Conservation (phyloP, 805 yeast genomes). For the Maudiozyma serrabonitensis region DNA sequence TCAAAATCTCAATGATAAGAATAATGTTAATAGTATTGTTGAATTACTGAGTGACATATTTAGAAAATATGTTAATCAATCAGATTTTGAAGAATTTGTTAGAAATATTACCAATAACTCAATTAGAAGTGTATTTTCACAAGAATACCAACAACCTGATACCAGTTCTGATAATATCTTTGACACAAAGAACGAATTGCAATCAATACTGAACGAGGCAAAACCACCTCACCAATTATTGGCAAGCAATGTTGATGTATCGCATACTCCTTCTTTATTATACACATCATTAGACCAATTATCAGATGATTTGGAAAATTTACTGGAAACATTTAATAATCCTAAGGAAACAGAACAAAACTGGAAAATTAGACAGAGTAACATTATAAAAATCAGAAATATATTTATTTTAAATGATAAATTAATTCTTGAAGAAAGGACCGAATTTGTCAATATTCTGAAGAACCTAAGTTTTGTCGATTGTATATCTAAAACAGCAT, state of each 20-base stretch:
- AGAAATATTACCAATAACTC: constrained; percentile 1
- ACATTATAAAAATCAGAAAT: constrained; percentile 46
- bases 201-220: constrained; percentile 10
- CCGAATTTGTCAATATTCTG: constrained; percentile 29
- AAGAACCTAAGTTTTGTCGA: constrained; percentile 39
- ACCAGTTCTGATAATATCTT: constrained; percentile 3
- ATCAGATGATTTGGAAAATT: constrained; percentile 18
- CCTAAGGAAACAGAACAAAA: constrained; percentile 76
- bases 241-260: neutral
- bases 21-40: constrained; percentile 13
- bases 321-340: constrained; percentile 43
- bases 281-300: constrained; percentile 6
- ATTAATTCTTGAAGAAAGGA: constrained; percentile 31
- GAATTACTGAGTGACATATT: constrained; percentile 21
- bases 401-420: constrained; percentile 46
- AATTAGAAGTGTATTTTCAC: neutral
- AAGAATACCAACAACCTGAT: neutral
- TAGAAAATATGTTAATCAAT: constrained; percentile 2
- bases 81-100: constrained; percentile 2
- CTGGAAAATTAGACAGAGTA: constrained; percentile 68
- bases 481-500: constrained; percentile 53
- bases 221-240: constrained; percentile 10
- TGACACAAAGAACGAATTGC: constrained; percentile 16
- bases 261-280: constrained; percentile 2
- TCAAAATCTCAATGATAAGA: constrained; percentile 6